Evolutionary conservation across 2,329 filamentous ascomycete genomes (phyloP), one percentile per base, ranked within the genome.

Genomic region (Fusarium mangiferae): DNA sequence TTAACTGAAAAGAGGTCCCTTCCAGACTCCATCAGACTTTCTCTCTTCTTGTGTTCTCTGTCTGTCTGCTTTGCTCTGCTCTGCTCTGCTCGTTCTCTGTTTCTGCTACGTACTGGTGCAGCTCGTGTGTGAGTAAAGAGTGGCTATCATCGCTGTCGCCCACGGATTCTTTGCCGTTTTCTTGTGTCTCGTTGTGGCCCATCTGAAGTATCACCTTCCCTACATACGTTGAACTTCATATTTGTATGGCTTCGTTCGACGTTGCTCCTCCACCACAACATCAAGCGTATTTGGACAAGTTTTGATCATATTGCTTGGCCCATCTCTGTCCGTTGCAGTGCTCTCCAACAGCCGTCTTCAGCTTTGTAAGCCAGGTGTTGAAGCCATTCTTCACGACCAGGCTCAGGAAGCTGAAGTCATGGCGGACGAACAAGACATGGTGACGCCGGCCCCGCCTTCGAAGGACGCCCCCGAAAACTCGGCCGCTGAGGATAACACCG

Each of bases 351-450:
- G 15, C 39, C 30, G n/a, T n/a, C 35, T 49, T 46, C 38, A 41
- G 33, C 22, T 38, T 57, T 38, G 42, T 30, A 28, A 36, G 41
- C 30, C 38, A 38, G 22, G 38, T 26, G 20, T 55, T 48, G 38
- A 41, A 56, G 45, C 26, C 42, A 36, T 49, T n/a, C 28, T 51
- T 26, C 52, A 49, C 28, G 44, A 39, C 38, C 26, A 41, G 36
- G 52, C 59, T 55, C 26, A 63, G 60, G 61, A 48, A 72, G 39
- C n/a, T 69, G 38, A 67, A 66, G 60, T 52, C 39, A 75, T 75
- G 73, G 61, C 66, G 28, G 61, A 70, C 51, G 45, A 52, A 57
- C 69, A 73, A 73, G 72, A 73, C 26, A 64, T 70, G 65, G 72
- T 68, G 54, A 70, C 56, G 48, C 44, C 73, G 45, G 61, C 61